Conservation (phyloP, 495 filamentous ascomycete species). For the Hypomontagnella submonticulosa region DNA sequence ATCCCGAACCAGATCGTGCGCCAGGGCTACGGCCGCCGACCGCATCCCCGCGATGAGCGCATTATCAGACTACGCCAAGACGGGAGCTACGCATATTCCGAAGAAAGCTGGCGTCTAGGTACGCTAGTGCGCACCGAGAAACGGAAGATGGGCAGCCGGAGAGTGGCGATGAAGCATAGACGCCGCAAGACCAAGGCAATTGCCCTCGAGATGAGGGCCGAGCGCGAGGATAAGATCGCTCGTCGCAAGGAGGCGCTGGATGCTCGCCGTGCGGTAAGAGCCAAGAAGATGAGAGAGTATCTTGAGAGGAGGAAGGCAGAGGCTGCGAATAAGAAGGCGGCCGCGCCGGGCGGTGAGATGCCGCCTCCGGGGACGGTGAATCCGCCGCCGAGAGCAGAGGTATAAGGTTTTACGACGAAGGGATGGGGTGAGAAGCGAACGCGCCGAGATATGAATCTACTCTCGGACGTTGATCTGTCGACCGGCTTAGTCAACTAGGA, state of each 20-base stretch:
- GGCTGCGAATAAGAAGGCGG: slow-evolving; percentile 21
- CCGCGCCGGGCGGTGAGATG: slow-evolving; percentile 6
- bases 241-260: slow-evolving; percentile 48
- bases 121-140: slow-evolving; percentile 52
- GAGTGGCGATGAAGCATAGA: slow-evolving; percentile 41
- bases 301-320: slow-evolving; percentile 26
- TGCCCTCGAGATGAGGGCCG: slow-evolving; percentile 44
- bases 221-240: slow-evolving; percentile 48
- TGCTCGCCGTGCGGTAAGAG: slow-evolving; percentile 33
- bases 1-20: slow-evolving; percentile 57
- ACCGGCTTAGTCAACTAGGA: neutral
- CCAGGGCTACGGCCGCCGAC: slow-evolving; percentile 38
- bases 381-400: slow-evolving; percentile 27
- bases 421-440: neutral
- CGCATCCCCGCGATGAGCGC: slow-evolving; percentile 52
- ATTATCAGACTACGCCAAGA: slow-evolving; percentile 68
- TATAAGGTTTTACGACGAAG: slow-evolving; percentile 2
- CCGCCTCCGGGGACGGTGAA: slow-evolving; percentile 18
- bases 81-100: slow-evolving; percentile 75
- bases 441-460: too few species aligned
- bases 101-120: slow-evolving; percentile 88
- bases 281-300: slow-evolving; percentile 41
- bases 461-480: neutral
- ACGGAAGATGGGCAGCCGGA: slow-evolving; percentile 43
- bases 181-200: slow-evolving; percentile 41